Evolutionary conservation across 1,139 yeast species (phyloP).

Genomic region (Blastobotrys proliferans): DNA sequence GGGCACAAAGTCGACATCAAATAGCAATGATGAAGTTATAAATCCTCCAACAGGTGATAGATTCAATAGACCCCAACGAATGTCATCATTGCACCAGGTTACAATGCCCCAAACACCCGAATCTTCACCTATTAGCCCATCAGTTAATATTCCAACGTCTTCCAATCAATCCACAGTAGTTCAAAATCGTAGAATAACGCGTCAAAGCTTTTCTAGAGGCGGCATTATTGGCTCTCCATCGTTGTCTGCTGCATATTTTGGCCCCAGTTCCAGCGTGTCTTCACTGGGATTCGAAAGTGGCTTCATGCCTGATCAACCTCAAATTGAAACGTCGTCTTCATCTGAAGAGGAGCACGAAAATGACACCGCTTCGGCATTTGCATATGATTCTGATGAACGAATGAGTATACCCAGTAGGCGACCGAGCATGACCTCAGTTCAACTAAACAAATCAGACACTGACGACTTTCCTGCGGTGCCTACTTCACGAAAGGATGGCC

Average conservation of each 20-base stretch:
- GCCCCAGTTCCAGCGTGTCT: conserved; percentile 27
- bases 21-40: too few species aligned
- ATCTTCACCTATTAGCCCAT: conserved; percentile 21
- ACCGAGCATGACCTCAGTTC: conserved; percentile 15
- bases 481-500: neutral
- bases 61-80: conserved; percentile 8
- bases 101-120: conserved; percentile 25
- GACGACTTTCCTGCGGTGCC: neutral
- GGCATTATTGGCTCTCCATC: conserved; percentile 13
- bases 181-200: neutral
- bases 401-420: conserved; percentile 26
- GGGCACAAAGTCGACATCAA: too few species aligned
- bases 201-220: conserved; percentile 2
- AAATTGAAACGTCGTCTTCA: conserved; percentile 17
- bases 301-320: conserved; percentile 10
- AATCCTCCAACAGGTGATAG: too few species aligned
- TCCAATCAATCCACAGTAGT: neutral
- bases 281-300: conserved; percentile 26
- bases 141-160: conserved; percentile 18
- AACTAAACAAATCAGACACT: neutral
- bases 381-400: conserved; percentile 28
- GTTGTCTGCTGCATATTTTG: conserved; percentile 21
- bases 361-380: conserved; percentile 10
- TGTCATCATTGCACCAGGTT: conserved; percentile 17
- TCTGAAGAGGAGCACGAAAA: conserved; percentile 19